Base-by-base conservation (phyloP, 305 asterid species). In the Solanum hybrid region DNA sequence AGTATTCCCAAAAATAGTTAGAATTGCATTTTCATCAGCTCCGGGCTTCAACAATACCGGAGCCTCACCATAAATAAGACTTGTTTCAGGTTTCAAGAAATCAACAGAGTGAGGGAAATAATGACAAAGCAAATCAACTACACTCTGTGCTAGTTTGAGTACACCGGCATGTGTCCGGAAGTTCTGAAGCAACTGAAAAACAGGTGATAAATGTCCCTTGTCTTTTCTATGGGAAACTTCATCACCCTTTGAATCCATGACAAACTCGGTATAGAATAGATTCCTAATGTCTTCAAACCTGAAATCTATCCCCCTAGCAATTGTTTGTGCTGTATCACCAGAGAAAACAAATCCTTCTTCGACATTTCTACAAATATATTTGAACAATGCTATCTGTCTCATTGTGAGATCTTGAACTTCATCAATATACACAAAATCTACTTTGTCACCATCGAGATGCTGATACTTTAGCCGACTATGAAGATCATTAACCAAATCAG, bases 281-380 rank as follows among this genome's bases (percentile, higher is more conserved):
- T 93, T 93, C 37, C 96, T 82, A 76, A 96, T 94, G 87, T 94
- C 97, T 91, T 96, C 95, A 89, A 96, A 96, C 88, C 98, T 86
- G 72, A 95, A 96, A 91, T 95, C 96, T 73, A 96, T 90, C 66
- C 97, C 96, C 84, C 97, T 91, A 0, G 98, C 97, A 88, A 96
- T 95, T 1, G 96, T 95, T n/a, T 96, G 98, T 2, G 97, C 98
- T 1, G 98, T 96, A 81, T 96, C 98, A n/a, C 98, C 97, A 16
- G 94, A 93, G 88, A 96, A 95, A 37, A 93, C 94, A 86, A 94
- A 95, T 1, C 98, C 98, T 51, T 95, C 97, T 6, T 92, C 94
- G 8, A 94, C 92, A 89, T 95, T 95, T 51, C 89, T 89, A 91
- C 98, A 96, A 77, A 96, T 90, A 89, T 94, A 88, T 88, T 89